Evolutionary conservation across 352 stramenopile genomes (phyloP).

Genomic region (Phytophthora pini): DNA sequence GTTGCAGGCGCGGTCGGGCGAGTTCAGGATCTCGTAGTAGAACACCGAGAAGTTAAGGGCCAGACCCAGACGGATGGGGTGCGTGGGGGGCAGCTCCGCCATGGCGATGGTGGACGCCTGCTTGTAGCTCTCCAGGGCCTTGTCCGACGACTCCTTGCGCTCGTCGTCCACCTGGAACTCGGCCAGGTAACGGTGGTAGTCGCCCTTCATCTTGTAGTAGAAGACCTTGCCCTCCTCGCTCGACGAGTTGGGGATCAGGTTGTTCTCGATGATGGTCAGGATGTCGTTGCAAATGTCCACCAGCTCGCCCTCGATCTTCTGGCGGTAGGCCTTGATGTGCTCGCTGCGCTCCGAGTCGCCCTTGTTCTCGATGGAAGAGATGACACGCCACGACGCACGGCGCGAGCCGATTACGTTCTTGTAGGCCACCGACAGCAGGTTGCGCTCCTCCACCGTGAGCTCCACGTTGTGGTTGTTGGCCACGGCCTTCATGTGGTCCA

Average conservation of each 20-base stretch:
- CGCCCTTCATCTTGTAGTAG: conserved; percentile 99
- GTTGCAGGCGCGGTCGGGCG: conserved; percentile 93
- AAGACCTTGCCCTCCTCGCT: conserved; percentile 99
- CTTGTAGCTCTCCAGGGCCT: conserved; percentile 83
- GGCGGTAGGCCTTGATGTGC: conserved; percentile 94
- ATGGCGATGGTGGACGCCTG: conserved; percentile 92
- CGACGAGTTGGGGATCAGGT: conserved; percentile 97
- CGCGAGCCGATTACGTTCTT: conserved; percentile 99
- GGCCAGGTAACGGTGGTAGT: conserved; percentile 99
- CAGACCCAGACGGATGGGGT: conserved; percentile 98
- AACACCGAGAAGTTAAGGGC: conserved; percentile 99
- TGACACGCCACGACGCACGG: conserved; percentile 98
- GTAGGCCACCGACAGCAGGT: conserved; percentile 95
- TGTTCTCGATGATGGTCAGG: conserved; percentile 97
- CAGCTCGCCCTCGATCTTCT: conserved; percentile 96
- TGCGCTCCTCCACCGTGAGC: conserved; percentile 99
- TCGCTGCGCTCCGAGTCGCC: conserved; percentile 92
- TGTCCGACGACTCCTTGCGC: conserved; percentile 94
- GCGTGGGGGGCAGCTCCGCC: conserved; percentile 96
- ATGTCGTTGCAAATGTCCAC: conserved; percentile 98
- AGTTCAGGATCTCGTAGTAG: conserved; percentile 99
- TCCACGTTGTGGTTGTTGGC: conserved; percentile 95
- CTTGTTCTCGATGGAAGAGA: conserved; percentile 99
- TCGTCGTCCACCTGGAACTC: conserved; percentile 98
- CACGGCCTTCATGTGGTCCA: conserved; percentile 99